Evolutionary conservation across 768 basidiomycete genomes (phyloP).

Genomic region (Myochromella boudieri): DNA sequence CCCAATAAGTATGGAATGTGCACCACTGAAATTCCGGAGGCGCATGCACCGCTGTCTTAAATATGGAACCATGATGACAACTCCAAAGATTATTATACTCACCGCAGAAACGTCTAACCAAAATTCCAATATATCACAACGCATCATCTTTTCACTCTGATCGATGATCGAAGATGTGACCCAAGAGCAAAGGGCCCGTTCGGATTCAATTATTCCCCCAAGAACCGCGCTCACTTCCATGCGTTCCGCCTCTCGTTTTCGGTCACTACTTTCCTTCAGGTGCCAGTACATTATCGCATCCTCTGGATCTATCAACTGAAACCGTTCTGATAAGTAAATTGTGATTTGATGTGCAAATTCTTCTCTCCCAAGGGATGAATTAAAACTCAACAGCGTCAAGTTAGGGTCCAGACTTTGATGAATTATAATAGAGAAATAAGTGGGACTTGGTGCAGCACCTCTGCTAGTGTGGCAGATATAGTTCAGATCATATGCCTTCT

Average conservation of each 20-base stretch:
- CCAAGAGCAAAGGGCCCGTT: constrained; percentile 37
- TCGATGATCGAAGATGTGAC: constrained; percentile 35
- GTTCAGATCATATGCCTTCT: constrained; percentile 15
- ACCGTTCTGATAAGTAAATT: constrained; percentile 32
- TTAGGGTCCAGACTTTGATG: constrained; percentile 24
- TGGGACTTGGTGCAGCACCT: neutral
- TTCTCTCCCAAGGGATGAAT: constrained; percentile 33
- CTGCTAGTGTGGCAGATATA: constrained; percentile 9
- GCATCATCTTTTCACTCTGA: constrained; percentile 14
- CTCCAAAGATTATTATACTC: constrained; percentile 7
- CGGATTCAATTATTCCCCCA: constrained; percentile 32
- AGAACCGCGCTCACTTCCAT: constrained; percentile 29
- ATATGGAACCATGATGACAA: neutral
- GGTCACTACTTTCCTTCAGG: constrained; percentile 14
- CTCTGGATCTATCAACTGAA: constrained; percentile 39
- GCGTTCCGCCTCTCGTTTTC: constrained; percentile 15
- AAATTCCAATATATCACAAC: constrained; percentile 33
- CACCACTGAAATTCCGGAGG: constrained; percentile 44
- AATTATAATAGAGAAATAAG: constrained; percentile 11
- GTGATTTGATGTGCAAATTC: constrained; percentile 50
- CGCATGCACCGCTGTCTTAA: constrained; percentile 40
- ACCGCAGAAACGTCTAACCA: constrained; percentile 49
- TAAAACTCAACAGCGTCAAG: constrained; percentile 30
- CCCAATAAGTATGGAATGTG: constrained; percentile 40
- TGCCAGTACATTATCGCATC: constrained; percentile 42